Percentiles rank a stretch among this genome's conserved stretches.
These are phyloP conservation scores for Tetrahymena thermophila DNA, from an alignment of 73 alveolate genomes.

Conservation along the genomic window DNA sequence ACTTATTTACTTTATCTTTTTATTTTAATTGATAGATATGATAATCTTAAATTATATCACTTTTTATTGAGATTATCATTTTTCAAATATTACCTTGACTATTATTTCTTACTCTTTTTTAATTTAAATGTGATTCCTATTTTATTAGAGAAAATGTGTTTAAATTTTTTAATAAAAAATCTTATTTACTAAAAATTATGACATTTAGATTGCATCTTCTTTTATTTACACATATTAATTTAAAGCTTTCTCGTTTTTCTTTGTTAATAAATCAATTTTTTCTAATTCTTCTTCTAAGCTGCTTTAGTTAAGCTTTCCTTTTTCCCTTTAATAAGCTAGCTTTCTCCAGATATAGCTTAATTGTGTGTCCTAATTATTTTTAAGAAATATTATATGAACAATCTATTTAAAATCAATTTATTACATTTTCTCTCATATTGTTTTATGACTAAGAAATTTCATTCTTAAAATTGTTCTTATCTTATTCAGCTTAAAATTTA, in stretches of 20 bases:
- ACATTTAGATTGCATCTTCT: background rate
- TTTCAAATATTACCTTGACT: background rate
- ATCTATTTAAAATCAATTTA: background rate
- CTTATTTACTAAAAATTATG: background rate
- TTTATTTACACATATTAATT: background rate
- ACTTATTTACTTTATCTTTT: too few species aligned
- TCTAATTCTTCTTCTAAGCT: background rate
- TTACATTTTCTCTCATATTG: background rate
- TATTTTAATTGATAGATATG: too few species aligned
- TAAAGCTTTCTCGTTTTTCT: background rate
- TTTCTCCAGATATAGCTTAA: background rate
- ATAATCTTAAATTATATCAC: too few species aligned
- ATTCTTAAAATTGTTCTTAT: background rate
- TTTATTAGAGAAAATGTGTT: too few species aligned
- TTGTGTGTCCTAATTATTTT: background rate
- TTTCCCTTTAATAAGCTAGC: background rate
- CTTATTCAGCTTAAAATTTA: background rate
- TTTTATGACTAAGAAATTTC: background rate
- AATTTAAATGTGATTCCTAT: background rate
- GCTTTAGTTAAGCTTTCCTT: background rate
- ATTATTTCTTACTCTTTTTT: background rate
- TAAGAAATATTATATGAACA: background rate
- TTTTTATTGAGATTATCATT: too few species aligned
- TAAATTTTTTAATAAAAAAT: too few species aligned
- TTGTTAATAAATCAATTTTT: background rate